Evolutionary conservation across 768 basidiomycete genomes (phyloP).

Genomic region (Leccinum boreale): DNA sequence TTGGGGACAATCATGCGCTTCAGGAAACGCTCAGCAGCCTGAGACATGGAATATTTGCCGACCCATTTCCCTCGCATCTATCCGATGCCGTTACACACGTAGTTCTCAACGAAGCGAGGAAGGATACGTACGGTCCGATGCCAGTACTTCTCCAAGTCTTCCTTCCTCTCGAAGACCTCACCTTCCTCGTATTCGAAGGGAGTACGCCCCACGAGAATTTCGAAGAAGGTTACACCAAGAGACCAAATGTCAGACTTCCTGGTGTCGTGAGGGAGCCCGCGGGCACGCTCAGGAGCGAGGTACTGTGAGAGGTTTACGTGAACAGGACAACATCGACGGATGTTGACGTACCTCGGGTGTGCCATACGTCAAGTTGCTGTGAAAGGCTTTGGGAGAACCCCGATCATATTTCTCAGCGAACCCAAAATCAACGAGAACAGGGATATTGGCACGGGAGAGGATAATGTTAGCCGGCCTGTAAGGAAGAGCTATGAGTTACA

Average conservation of each 20-base stretch:
- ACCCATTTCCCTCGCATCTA: slow-evolving; percentile 84
- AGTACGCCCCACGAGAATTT: slow-evolving; percentile 88
- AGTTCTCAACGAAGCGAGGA: background rate
- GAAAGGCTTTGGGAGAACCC: slow-evolving; percentile 62
- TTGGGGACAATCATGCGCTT: slow-evolving; percentile 79
- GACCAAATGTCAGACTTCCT: slow-evolving; percentile 88
- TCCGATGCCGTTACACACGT: background rate
- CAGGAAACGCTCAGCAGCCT: slow-evolving; percentile 60
- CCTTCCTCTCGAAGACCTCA: slow-evolving; percentile 74
- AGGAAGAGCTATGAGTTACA: background rate
- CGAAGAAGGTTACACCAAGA: slow-evolving; percentile 89
- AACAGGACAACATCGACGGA: background rate
- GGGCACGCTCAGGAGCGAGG: slow-evolving; percentile 87
- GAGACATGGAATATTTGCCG: slow-evolving; percentile 61
- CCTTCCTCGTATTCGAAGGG: slow-evolving; percentile 84
- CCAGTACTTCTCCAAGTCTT: slow-evolving; percentile 86
- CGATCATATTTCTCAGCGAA: slow-evolving; percentile 88
- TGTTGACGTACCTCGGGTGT: slow-evolving; percentile 72
- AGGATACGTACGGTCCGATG: slow-evolving; percentile 60
- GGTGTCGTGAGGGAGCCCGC: slow-evolving; percentile 88
- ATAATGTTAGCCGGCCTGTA: slow-evolving; percentile 90
- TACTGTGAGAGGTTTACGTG: slow-evolving; percentile 49
- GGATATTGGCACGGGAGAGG: slow-evolving; percentile 70
- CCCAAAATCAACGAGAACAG: slow-evolving; percentile 93
- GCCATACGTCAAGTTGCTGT: slow-evolving; percentile 81